Evolutionary conservation across 2,329 filamentous ascomycete genomes (phyloP).

Genomic region (Alternaria brassicicola): DNA sequence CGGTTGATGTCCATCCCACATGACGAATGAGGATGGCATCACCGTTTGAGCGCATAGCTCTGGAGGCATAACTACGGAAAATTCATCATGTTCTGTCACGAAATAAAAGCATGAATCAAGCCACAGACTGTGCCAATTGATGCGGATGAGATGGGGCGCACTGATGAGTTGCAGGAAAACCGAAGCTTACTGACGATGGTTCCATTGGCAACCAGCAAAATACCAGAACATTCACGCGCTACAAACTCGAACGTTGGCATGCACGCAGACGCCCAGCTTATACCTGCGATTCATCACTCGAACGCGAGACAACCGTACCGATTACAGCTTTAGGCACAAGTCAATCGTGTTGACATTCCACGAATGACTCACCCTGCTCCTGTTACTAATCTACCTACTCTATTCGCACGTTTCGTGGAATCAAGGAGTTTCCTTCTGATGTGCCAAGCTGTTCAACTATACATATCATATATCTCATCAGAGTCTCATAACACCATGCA

Average conservation of each 20-base stretch:
- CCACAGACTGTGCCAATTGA: conserved; percentile 10
- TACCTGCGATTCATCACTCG: not conserved
- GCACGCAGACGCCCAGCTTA: not conserved
- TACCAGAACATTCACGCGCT: not conserved
- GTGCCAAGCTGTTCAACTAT: not conserved
- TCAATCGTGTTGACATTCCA: not conserved
- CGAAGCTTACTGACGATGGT: not conserved
- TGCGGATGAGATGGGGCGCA: not conserved
- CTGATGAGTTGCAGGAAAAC: not conserved
- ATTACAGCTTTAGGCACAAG: not conserved
- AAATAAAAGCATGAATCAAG: conserved; percentile 42
- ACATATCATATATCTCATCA: not conserved
- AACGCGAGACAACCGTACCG: not conserved
- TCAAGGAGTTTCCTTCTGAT: not conserved
- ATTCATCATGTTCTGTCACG: conserved; percentile 49
- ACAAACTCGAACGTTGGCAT: not conserved
- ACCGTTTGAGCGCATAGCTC: conserved; percentile 39
- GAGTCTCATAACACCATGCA: not conserved
- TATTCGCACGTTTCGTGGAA: not conserved
- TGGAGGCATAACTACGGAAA: conserved; percentile 49
- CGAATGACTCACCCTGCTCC: too few species aligned
- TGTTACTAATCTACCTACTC: not conserved
- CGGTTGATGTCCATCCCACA: conserved; percentile 40
- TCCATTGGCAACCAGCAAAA: not conserved
- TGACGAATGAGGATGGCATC: conserved; percentile 39